These are phyloP conservation scores for Fusarium proliferatum DNA, from an alignment of 2,329 filamentous ascomycete species.

Conservation along the genomic window DNA sequence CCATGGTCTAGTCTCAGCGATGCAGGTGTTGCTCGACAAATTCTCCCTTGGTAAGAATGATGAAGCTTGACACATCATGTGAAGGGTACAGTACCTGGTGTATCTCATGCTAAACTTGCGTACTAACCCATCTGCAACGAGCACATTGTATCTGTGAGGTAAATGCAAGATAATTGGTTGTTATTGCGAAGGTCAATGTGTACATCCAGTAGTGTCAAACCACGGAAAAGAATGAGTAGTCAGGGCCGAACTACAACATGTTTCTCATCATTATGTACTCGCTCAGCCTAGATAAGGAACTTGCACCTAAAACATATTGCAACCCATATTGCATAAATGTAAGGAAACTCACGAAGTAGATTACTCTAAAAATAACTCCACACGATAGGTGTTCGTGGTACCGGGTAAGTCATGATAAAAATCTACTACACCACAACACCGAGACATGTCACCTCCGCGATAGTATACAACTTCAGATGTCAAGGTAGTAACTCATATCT, in stretches of 20 bases:
- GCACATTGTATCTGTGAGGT: background rate
- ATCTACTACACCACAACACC: background rate
- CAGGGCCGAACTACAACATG: background rate
- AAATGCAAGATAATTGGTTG: background rate
- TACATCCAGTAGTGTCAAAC: background rate
- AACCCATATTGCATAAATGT: background rate
- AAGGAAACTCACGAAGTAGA: background rate
- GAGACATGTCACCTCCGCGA: background rate
- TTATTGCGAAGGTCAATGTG: background rate
- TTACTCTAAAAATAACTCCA: background rate
- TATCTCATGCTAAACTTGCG: background rate
- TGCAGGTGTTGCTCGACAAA: background rate
- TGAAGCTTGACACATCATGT: background rate
- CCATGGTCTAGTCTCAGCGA: background rate
- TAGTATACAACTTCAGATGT: background rate
- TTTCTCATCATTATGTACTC: background rate
- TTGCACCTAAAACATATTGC: background rate
- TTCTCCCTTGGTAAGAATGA: background rate
- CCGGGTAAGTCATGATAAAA: background rate
- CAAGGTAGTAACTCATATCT: background rate
- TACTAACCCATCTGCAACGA: background rate
- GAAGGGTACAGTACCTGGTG: background rate
- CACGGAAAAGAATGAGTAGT: background rate
- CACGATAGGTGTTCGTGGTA: background rate
- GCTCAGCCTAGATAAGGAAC: background rate